A percentile compares a stretch with the other conserved stretches of the same genome.
Conservation (phyloP, 257 asterid genomes). For the Verbascum thapsus region DNA sequence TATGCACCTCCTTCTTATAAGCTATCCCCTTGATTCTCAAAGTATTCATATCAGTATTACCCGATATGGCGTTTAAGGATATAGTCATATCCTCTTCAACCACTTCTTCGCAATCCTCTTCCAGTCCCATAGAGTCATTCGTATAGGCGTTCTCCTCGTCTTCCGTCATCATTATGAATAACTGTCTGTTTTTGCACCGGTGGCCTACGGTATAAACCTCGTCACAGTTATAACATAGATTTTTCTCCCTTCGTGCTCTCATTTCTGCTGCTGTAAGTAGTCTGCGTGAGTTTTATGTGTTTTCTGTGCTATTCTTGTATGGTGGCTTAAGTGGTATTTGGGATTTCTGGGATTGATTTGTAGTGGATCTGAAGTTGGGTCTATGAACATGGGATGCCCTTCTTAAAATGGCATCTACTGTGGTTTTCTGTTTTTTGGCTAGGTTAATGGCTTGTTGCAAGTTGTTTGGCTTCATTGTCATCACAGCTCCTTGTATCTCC, state of each 20-base stretch:
- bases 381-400: too few relatives aligned
- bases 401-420: too few relatives aligned
- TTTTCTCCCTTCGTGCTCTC: neutral
- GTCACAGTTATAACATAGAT: constrained; percentile 7
- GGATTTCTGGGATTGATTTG: too few relatives aligned
- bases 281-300: neutral
- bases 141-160: neutral
- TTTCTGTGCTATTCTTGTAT: too few relatives aligned
- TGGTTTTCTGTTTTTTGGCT: too few relatives aligned
- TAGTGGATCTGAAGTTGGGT: too few relatives aligned
- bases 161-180: neutral
- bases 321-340: too few relatives aligned
- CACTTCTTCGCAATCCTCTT: neutral
- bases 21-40: neutral
- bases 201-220: neutral
- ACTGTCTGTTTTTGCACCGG: neutral
- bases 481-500: neutral
- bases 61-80: neutral
- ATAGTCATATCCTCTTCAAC: neutral
- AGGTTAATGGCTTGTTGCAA: too few relatives aligned
- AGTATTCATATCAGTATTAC: neutral
- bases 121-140: too few relatives aligned
- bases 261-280: neutral
- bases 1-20: neutral
- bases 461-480: too few relatives aligned